phyloP scores from a whole-genome alignment of 23 red algal species.

The Porphyridium purpureum region DNA sequence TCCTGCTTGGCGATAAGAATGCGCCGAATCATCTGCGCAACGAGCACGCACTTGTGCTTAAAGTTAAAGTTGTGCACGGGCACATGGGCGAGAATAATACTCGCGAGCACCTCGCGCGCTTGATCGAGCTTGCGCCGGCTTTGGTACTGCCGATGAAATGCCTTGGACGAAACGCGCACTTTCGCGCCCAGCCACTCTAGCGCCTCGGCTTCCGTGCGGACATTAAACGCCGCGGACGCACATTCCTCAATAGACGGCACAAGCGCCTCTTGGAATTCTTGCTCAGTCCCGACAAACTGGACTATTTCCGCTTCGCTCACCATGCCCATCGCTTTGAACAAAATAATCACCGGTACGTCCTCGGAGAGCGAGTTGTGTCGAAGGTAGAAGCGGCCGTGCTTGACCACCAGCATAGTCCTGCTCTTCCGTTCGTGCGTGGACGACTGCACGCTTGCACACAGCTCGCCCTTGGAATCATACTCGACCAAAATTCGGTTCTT shows the following conservation, averaged over 20 bases:
- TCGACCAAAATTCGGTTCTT: conserved; percentile 96
- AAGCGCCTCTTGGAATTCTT: no score
- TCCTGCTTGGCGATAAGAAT: conserved; percentile 54
- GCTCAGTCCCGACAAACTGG: conserved; percentile 67
- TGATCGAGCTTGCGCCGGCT: conserved; percentile 40
- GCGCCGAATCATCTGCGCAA: conserved; percentile 74
- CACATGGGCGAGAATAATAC: conserved; percentile 58
- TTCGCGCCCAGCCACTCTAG: no score
- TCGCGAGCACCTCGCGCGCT: conserved; percentile 42
- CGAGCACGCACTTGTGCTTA: conserved; percentile 51
- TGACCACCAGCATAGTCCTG: conserved; percentile 47
- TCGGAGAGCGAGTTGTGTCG: conserved; percentile 79
- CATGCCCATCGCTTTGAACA: conserved; percentile 80
- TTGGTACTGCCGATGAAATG: conserved; percentile 35
- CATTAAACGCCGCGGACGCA: no score
- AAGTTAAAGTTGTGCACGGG: conserved; percentile 56
- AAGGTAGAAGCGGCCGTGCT: conserved; percentile 55
- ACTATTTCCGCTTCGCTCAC: conserved; percentile 68
- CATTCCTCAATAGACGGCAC: no score
- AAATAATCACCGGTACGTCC: conserved; percentile 69
- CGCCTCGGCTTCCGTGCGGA: no score
- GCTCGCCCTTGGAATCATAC: conserved; percentile 59
- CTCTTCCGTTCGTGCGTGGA: conserved; percentile 83
- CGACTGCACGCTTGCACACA: conserved; percentile 59
- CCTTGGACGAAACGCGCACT: conserved; percentile 34